phyloP scores from a whole-genome alignment of 805 yeast species.

The Saccharomycopsis schoenii region DNA sequence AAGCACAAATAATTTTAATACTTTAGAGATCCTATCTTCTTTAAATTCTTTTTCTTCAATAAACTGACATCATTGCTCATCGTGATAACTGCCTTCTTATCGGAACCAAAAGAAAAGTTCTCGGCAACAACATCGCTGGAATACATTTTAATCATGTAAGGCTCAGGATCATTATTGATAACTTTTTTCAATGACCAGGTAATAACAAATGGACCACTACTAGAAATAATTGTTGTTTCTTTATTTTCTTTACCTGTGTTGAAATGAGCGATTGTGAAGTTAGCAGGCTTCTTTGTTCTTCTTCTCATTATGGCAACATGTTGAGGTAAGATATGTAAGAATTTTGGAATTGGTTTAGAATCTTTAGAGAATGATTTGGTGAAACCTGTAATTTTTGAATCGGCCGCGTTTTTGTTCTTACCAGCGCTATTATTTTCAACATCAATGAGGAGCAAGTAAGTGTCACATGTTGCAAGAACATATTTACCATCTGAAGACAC shows the following conservation, averaged over 20 bases:
- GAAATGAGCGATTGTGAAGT: conserved; percentile 68
- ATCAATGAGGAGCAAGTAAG: conserved; percentile 63
- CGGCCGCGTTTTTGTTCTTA: conserved; percentile 49
- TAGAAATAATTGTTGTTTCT: conserved; percentile 65
- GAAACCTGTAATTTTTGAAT: conserved; percentile 41
- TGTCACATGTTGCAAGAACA: conserved; percentile 70
- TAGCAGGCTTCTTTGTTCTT: conserved; percentile 37
- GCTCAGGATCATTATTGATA: conserved; percentile 39
- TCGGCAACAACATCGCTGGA: conserved; percentile 58
- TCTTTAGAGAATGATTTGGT: conserved; percentile 52
- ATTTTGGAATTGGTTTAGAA: conserved; percentile 57
- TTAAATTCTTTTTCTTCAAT: conserved; percentile 48
- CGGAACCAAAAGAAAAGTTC: conserved; percentile 67
- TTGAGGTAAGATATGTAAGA: conserved; percentile 60
- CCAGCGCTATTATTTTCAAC: conserved; percentile 35
- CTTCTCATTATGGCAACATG: conserved; percentile 54
- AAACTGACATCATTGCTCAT: conserved; percentile 67
- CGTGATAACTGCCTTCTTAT: conserved; percentile 62
- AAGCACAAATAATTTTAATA: background rate
- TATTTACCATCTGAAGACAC: conserved; percentile 74
- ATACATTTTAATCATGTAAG: conserved; percentile 59
- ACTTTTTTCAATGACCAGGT: conserved; percentile 67
- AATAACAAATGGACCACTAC: conserved; percentile 74
- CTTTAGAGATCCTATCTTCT: background rate
- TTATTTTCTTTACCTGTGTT: conserved; percentile 56